These are phyloP conservation scores for Saccharomycopsis sp. DNA, from an alignment of 805 yeast species.

Conservation along the genomic window DNA sequence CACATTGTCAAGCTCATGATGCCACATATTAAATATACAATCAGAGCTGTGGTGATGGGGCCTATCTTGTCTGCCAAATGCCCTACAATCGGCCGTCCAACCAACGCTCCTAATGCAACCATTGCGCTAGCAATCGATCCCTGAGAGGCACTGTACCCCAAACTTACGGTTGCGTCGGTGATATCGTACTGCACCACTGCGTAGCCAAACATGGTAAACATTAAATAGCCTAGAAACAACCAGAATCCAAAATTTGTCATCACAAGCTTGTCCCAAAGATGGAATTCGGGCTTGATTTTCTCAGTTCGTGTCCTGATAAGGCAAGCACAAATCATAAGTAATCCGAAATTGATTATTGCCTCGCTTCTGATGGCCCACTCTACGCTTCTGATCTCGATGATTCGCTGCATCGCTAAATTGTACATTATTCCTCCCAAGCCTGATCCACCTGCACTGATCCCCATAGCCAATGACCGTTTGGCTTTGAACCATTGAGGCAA, in stretches of 20 bases:
- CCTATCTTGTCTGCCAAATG: slow-evolving; percentile 45
- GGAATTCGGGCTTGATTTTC: slow-evolving; percentile 31
- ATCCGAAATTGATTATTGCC: slow-evolving; percentile 32
- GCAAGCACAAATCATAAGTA: slow-evolving; percentile 30
- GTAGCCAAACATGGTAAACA: slow-evolving; percentile 52
- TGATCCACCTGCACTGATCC: slow-evolving; percentile 34
- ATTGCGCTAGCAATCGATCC: slow-evolving; percentile 55
- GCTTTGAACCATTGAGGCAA: slow-evolving; percentile 54
- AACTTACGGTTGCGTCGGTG: slow-evolving; percentile 51
- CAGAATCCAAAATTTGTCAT: slow-evolving; percentile 37
- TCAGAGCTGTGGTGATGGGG: slow-evolving; percentile 39
- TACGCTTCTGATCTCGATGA: slow-evolving; percentile 28
- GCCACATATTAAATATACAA: slow-evolving; percentile 34
- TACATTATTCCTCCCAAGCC: slow-evolving; percentile 41
- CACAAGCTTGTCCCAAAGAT: slow-evolving; percentile 37
- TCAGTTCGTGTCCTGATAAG: slow-evolving; percentile 35
- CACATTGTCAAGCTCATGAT: slow-evolving; percentile 44
- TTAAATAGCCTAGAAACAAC: slow-evolving; percentile 35
- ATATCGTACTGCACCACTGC: slow-evolving; percentile 52
- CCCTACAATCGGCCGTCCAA: slow-evolving; percentile 55
- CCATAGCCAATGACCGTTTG: slow-evolving; percentile 36
- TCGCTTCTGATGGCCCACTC: slow-evolving; percentile 33
- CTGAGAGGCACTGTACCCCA: slow-evolving; percentile 49
- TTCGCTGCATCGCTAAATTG: slow-evolving; percentile 31
- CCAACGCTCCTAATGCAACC: slow-evolving; percentile 49